phyloP scores from a whole-genome alignment of 2,329 filamentous ascomycete genomes.

The Fragosphaeria purpurea region DNA sequence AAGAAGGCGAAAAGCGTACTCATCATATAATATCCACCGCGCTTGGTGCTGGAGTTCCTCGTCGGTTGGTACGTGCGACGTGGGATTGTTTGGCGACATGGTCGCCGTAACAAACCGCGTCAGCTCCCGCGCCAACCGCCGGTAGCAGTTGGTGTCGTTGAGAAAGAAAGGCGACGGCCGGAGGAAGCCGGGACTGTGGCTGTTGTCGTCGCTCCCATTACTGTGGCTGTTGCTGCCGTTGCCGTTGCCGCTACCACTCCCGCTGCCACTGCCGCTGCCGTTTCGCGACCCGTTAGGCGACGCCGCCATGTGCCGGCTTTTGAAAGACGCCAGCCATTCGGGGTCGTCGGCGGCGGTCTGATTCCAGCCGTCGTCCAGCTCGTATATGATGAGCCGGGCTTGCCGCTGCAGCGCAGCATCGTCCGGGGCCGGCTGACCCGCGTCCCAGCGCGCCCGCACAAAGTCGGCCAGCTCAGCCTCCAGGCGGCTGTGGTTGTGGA shows the following conservation, averaged over 20 bases:
- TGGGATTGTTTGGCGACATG: conserved; percentile 52
- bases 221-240: background rate
- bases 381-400: conserved; percentile 52
- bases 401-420: conserved; percentile 46
- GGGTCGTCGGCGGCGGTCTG: conserved; percentile 50
- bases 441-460: conserved; percentile 31
- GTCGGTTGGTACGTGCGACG: conserved; percentile 47
- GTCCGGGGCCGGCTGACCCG: conserved; percentile 35
- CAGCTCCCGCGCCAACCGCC: conserved; percentile 43
- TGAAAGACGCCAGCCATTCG: conserved; percentile 44
- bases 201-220: background rate
- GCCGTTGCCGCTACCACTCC: background rate
- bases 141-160: conserved; percentile 52
- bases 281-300: background rate
- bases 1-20: conserved; percentile 31
- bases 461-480: conserved; percentile 47
- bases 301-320: conserved; percentile 25
- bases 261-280: too few species aligned
- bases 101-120: conserved; percentile 40
- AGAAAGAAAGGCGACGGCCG: conserved; percentile 35
- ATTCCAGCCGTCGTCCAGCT: conserved; percentile 53
- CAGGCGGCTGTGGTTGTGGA: conserved; percentile 47
- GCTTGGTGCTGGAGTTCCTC: conserved; percentile 56
- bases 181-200: conserved; percentile 10
- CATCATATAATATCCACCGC: conserved; percentile 52